These are phyloP conservation scores for Tylopilus plumbeoviolaceoides DNA, from an alignment of 768 basidiomycete species.

Conservation along the genomic window DNA sequence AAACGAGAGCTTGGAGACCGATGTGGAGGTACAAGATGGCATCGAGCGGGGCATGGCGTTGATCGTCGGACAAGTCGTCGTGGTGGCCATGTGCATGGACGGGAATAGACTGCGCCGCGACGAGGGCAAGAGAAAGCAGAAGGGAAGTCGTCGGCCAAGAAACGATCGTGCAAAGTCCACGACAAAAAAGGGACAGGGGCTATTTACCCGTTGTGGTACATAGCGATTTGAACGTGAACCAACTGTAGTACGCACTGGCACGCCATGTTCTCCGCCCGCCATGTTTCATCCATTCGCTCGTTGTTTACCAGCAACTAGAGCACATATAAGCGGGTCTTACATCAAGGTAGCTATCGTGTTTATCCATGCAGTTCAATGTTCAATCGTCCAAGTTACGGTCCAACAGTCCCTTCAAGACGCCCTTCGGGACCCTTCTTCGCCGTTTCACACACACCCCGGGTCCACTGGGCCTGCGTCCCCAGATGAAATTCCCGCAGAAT, in stretches of 20 bases:
- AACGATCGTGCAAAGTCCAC: not conserved
- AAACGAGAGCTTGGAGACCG: too few species aligned
- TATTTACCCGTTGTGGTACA: too few species aligned
- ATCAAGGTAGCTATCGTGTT: conserved; percentile 27
- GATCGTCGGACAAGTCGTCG: conserved; percentile 59
- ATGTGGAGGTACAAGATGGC: conserved; percentile 71
- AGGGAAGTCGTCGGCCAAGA: not conserved
- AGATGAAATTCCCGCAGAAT: too few species aligned
- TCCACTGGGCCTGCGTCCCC: too few species aligned
- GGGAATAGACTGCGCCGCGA: conserved; percentile 5
- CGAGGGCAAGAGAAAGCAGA: conserved; percentile 11
- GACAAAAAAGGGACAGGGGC: too few species aligned
- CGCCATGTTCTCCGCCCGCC: not conserved
- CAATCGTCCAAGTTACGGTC: not conserved
- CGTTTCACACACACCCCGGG: too few species aligned
- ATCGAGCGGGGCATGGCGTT: conserved; percentile 65
- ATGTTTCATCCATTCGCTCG: not conserved
- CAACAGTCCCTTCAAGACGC: conserved; percentile 55
- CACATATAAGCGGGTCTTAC: conserved; percentile 22
- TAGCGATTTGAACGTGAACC: too few species aligned
- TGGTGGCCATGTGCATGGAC: too few species aligned
- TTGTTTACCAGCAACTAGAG: conserved; percentile 1
- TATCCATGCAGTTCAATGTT: not conserved
- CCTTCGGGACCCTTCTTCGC: too few species aligned
- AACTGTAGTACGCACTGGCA: too few species aligned